Base-by-base conservation (phyloP, 768 basidiomycete genomes). In the Austroboletus festivus region DNA sequence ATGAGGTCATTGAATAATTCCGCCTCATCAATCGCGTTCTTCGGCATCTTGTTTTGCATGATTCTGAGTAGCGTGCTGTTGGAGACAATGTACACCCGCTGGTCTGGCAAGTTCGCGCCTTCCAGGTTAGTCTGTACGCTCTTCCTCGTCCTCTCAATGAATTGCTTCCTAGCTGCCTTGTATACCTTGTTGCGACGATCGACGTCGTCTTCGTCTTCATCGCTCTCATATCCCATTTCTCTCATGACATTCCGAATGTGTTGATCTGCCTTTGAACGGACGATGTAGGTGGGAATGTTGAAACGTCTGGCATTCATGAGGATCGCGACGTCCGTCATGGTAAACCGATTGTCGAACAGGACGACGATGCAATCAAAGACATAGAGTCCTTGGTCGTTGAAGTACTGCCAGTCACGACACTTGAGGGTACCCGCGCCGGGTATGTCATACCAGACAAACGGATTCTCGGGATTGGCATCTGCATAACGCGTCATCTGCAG, bases 251-350 rank as follows among this genome's bases (percentile, higher is more conserved):
- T 63, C 19, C 38, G 41, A 24, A 65, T 61, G 23, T 68, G 64
- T n/a, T 59, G 62, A 42, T 71, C 68, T 0, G 70, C 60, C 42
- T 72, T 69, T 15, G 71, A 71, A 2, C 69, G 70, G 19, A 71
- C 64, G 30, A 71, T 65, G 40, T 62, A 66, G 0, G 59, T 58
- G 5, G 71, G 67, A 24, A 71, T 70, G 0, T 61, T 55, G 54
- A 61, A 68, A 3, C 54, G 59, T 23, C 46, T 56, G 44, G 61
- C 65, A 44, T 65, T 68, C 8, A 48, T 45, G 26, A 71, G 61
- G 45, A 72, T 64, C 7, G 67, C 65, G 9, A 64, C 47, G 16
- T 68, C 70, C 6, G 69, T 68, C 54, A 54, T 56, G 0, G 68
- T 68, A 48, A 71, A 67, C 0, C 70, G 63, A 42, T 64, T 63